phyloP scores from a whole-genome alignment of 257 asterid genomes.

The Cruciata laevipes region DNA sequence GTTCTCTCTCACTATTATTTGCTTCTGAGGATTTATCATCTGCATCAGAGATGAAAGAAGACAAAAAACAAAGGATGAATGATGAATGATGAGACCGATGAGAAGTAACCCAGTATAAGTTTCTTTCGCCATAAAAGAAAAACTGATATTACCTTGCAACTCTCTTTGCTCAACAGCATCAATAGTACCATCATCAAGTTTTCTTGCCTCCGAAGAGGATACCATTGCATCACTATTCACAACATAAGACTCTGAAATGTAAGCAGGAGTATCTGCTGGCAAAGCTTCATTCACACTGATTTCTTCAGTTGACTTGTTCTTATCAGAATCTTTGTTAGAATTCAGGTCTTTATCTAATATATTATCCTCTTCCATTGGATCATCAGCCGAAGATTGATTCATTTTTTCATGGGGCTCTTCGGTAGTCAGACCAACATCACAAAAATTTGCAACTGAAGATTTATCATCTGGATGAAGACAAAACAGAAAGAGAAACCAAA shows the following conservation, averaged over 20 bases:
- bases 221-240: constrained; percentile 13
- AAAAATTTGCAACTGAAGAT: constrained; percentile 8
- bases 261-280: constrained; percentile 15
- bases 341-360: constrained; percentile 19
- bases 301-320: constrained; percentile 16
- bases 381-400: constrained; percentile 36
- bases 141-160: constrained; percentile 18
- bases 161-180: constrained; percentile 16
- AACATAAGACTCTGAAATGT: constrained; percentile 12
- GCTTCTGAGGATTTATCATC: constrained; percentile 3
- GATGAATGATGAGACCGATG: too few relatives aligned
- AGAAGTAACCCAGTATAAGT: not conserved
- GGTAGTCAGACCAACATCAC: constrained; percentile 19
- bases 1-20: constrained; percentile 24
- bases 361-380: constrained; percentile 33
- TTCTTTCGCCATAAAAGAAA: not conserved
- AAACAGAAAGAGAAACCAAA: not conserved
- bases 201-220: constrained; percentile 23
- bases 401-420: constrained; percentile 30
- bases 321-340: constrained; percentile 15
- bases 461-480: not conserved
- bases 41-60: not conserved
- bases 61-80: not conserved
- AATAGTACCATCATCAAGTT: constrained; percentile 27
- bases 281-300: constrained; percentile 12